Evolutionary conservation across 2,329 filamentous ascomycete genomes (phyloP).

Genomic region (Xylaria sp.): DNA sequence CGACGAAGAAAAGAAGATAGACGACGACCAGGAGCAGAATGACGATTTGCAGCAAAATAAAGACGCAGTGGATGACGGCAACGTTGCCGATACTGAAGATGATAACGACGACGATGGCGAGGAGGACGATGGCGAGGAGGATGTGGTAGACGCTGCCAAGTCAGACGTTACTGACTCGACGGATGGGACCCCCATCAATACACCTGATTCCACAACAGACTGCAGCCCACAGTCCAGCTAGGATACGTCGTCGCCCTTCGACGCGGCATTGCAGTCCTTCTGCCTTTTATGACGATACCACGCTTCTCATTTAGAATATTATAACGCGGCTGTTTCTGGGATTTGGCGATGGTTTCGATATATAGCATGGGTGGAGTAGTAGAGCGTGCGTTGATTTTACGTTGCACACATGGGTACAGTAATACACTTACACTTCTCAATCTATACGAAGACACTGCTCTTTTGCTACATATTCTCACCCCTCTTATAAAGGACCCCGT

Average conservation of each 20-base stretch:
- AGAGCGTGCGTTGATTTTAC: constrained; percentile 16
- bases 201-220: constrained; percentile 35
- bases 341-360: constrained; percentile 8
- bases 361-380: constrained; percentile 16
- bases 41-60: constrained; percentile 19
- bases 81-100: constrained; percentile 33
- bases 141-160: constrained; percentile 31
- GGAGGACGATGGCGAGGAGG: constrained; percentile 29
- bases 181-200: constrained; percentile 36
- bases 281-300: constrained; percentile 21
- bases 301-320: constrained; percentile 10
- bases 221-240: constrained; percentile 35
- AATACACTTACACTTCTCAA: constrained; percentile 22
- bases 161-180: constrained; percentile 40
- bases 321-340: neutral
- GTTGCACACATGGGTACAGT: constrained; percentile 21
- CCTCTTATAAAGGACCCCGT: neutral
- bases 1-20: constrained; percentile 33
- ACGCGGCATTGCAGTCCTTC: neutral
- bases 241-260: neutral
- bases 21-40: constrained; percentile 10
- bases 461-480: neutral
- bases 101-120: constrained; percentile 27
- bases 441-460: constrained; percentile 7
- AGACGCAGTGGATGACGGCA: constrained; percentile 23